Evolutionary conservation across 2,329 filamentous ascomycete genomes (phyloP).

Genomic region (Podosphaera aphanis): DNA sequence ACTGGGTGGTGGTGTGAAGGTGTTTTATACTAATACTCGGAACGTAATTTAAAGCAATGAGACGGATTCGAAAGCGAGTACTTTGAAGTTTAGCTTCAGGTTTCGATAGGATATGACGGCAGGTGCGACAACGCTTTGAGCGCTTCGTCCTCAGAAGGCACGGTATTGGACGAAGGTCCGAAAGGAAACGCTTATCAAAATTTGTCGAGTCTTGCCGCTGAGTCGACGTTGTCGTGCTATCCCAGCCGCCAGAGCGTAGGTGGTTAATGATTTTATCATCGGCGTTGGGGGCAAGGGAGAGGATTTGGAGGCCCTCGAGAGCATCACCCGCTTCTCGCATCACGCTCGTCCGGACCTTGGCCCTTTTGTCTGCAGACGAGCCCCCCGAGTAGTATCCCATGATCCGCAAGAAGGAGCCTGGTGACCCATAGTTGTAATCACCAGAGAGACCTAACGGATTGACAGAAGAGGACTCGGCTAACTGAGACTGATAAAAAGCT

Average conservation of each 20-base stretch:
- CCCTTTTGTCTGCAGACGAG: slow-evolving; percentile 36
- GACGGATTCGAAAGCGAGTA: slow-evolving; percentile 75
- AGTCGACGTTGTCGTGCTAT: slow-evolving; percentile 30
- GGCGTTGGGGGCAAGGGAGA: slow-evolving; percentile 26
- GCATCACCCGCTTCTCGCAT: slow-evolving; percentile 60
- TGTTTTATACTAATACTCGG: slow-evolving; percentile 56
- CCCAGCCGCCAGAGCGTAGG: slow-evolving; percentile 36
- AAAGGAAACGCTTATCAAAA: slow-evolving; percentile 32
- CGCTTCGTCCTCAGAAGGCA: slow-evolving; percentile 74
- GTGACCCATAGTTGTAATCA: slow-evolving; percentile 41
- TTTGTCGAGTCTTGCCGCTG: slow-evolving; percentile 29
- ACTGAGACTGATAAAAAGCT: slow-evolving; percentile 60
- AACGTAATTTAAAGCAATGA: slow-evolving; percentile 73
- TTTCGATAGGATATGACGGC: slow-evolving; percentile 85
- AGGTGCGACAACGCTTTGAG: slow-evolving; percentile 76
- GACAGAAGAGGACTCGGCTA: slow-evolving; percentile 33
- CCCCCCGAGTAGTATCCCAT: slow-evolving; percentile 69
- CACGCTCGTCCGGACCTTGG: slow-evolving; percentile 40
- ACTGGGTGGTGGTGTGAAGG: slow-evolving; percentile 20
- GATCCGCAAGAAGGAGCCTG: slow-evolving; percentile 62
- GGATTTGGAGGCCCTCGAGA: slow-evolving; percentile 47
- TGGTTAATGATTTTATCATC: slow-evolving; percentile 35
- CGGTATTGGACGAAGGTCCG: slow-evolving; percentile 59
- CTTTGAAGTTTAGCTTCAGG: slow-evolving; percentile 77
- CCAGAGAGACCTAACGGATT: slow-evolving; percentile 30